Conservation (phyloP, 257 asterid species). For the Lithospermum erythrorhizon region DNA sequence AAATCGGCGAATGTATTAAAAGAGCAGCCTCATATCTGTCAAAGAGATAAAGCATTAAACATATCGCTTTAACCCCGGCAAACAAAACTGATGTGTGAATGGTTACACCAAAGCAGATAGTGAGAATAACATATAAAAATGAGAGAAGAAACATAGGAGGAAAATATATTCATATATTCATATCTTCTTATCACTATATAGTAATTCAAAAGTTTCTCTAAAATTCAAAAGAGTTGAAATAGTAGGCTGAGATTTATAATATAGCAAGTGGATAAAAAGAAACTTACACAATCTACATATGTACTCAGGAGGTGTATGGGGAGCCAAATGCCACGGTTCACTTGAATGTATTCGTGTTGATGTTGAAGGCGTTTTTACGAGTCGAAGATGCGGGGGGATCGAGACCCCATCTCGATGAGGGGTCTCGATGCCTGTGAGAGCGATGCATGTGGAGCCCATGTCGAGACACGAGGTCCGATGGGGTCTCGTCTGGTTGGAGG, state of each 20-base stretch:
- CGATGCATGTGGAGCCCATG: too few species aligned
- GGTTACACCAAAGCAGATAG: background rate
- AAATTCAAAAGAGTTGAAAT: background rate
- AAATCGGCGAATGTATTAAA: constrained; percentile 85
- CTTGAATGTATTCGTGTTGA: constrained; percentile 86
- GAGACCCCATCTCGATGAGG: too few species aligned
- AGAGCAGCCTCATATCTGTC: constrained; percentile 89
- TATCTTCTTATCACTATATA: background rate
- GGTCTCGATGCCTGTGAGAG: too few species aligned
- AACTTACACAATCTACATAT: constrained; percentile 88
- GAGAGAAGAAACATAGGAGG: background rate
- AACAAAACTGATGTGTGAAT: background rate
- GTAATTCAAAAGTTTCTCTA: background rate
- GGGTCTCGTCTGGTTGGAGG: too few species aligned
- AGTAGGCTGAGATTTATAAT: background rate
- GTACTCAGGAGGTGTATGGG: constrained; percentile 94
- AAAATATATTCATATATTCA: background rate
- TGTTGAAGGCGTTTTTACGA: too few species aligned
- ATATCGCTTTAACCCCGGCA: too few species aligned
- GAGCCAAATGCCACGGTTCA: constrained; percentile 98
- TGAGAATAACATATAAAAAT: background rate
- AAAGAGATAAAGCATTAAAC: constrained; percentile 2
- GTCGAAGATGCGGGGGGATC: too few species aligned
- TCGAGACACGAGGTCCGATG: too few species aligned
- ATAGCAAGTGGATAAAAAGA: background rate